Percentiles rank a stretch among this genome's conserved stretches.
Conservation (phyloP, 305 asterid species). For the Fraxinus nigra region DNA sequence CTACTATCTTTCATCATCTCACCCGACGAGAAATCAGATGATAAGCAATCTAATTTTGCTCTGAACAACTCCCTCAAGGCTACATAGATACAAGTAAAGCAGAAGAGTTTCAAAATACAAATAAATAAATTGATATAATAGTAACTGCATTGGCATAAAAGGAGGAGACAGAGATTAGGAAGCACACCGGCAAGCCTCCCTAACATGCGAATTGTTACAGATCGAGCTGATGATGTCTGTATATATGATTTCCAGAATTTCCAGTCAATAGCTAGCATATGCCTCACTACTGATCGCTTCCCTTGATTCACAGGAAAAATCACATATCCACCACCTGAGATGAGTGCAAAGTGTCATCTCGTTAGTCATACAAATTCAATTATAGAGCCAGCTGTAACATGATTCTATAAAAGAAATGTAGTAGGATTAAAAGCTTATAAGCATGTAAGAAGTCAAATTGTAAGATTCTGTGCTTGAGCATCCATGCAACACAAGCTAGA, state of each 20-base stretch:
- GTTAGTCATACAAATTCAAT: conserved; percentile 24
- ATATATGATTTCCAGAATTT: conserved; percentile 86
- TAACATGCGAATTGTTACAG: conserved; percentile 85
- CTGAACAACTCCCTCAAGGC: conserved; percentile 90
- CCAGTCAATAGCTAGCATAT: conserved; percentile 99
- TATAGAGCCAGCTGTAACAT: conserved; percentile 4
- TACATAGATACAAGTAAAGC: conserved; percentile 35
- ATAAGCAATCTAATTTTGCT: conserved; percentile 54
- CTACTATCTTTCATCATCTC: conserved; percentile 58
- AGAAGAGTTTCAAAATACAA: conserved; percentile 23
- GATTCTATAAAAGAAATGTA: conserved; percentile 11
- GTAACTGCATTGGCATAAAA: conserved; percentile 18
- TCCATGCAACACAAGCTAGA: conserved; percentile 9
- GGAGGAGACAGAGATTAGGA: conserved; percentile 19
- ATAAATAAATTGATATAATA: conserved; percentile 8
- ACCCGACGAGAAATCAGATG: conserved; percentile 71
- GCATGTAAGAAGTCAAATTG: neutral
- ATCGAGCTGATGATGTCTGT: conserved; percentile 71
- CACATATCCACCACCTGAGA: conserved; percentile 95
- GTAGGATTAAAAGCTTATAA: conserved; percentile 22
- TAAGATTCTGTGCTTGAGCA: conserved; percentile 6
- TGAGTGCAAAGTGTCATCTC: conserved; percentile 28
- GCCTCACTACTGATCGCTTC: conserved; percentile 79
- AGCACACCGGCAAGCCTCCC: conserved; percentile 86
- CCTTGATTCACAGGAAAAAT: conserved; percentile 86